Conservation (phyloP, 1,284 basidiomycete genomes). For the Ceratobasidium sp. region DNA sequence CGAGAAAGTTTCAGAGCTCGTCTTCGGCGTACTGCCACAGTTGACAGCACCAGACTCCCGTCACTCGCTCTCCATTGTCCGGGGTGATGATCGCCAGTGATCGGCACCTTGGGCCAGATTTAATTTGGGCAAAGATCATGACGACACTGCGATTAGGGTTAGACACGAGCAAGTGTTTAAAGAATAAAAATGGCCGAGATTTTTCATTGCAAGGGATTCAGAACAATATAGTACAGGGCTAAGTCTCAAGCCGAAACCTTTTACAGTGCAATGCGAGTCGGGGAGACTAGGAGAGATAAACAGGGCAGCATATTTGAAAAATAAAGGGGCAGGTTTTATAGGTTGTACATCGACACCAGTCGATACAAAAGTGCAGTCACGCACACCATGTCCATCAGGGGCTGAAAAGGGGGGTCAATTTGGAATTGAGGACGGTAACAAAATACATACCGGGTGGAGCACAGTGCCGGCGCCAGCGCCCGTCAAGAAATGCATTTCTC, state of each 20-base stretch:
- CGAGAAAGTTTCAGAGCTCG: constrained; percentile 36
- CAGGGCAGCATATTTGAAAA: constrained; percentile 23
- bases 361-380: constrained; percentile 83
- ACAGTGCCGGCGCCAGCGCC: constrained; percentile 77
- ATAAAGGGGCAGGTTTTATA: constrained; percentile 18
- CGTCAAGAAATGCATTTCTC: constrained; percentile 79
- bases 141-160: constrained; percentile 31
- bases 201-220: constrained; percentile 32
- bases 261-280: constrained; percentile 37
- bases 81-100: constrained; percentile 37
- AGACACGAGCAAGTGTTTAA: neutral
- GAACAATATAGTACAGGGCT: constrained; percentile 37
- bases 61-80: constrained; percentile 32
- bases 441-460: constrained; percentile 58
- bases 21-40: constrained; percentile 44
- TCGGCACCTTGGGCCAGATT: constrained; percentile 21
- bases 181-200: constrained; percentile 25
- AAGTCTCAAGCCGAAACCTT: constrained; percentile 37
- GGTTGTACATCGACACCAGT: constrained; percentile 43
- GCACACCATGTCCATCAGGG: constrained; percentile 83
- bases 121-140: constrained; percentile 17
- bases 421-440: constrained; percentile 25
- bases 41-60: constrained; percentile 44
- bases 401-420: constrained; percentile 50
- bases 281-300: constrained; percentile 23